Evolutionary conservation across 2,329 filamentous ascomycete genomes (phyloP), one percentile per base, ranked within the genome.

Genomic region (Monilinia aucupariae): DNA sequence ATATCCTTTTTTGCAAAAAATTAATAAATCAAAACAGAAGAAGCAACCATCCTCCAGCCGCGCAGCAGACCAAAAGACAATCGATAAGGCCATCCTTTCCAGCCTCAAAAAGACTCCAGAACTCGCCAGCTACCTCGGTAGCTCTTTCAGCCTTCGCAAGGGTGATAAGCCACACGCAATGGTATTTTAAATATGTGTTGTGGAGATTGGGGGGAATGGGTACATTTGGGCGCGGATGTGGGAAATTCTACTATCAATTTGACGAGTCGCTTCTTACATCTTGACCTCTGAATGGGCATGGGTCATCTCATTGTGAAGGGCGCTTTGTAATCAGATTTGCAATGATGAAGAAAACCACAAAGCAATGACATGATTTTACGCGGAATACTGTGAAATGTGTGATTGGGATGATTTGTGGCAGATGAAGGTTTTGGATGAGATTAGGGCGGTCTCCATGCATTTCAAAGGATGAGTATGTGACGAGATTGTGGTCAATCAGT

Each of bases 111-210:
- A 97, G 88, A 92, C 96, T 80, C 89, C 92, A 74, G 84, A 93
- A 81, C 90, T 99, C 75, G 81, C 87, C 78, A 91, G 88, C 83
- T 99, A 99, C 87, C 91, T 99, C 75, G 85, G 85, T 78, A 91
- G 89, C 81, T 91, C 89, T 78, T 99, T 99, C 90, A 96, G 90
- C 87, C 88, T 99, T 81, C 90, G 93, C 83, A 97, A 92, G 85
- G 94, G 94, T 77, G 93, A 99, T 86, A 92, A 93, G 89, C 94
- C 94, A 82, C 94, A 99, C 84, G 91, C 96, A 88, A 97, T 99
- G 94, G 90, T 91, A 83, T 99, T 93, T 87, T 99, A 97, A 68
- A 67, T 65, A 64, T 67, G 67, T 68, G 62, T 64, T 60, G 59
- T 68, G 68, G 65, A 67, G 54, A 62, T 49, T 53, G 53, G 50